These are phyloP conservation scores for Cutaneotrichosporon dermatis DNA, from an alignment of 1,284 basidiomycete genomes.

Conservation along the genomic window DNA sequence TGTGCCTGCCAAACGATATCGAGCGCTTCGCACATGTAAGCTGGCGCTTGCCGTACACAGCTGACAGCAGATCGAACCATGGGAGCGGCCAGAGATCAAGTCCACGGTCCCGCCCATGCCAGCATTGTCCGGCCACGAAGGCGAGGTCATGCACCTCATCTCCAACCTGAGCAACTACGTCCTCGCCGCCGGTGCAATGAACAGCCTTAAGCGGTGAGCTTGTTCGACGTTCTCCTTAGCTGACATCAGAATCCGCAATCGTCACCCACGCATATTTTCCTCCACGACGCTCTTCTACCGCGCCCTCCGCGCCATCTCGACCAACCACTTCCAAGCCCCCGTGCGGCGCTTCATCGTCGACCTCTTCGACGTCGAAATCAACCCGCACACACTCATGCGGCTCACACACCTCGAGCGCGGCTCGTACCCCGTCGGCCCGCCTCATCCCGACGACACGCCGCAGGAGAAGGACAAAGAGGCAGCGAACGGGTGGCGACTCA, in stretches of 20 bases:
- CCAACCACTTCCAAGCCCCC: constrained; percentile 80
- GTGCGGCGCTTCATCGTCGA: constrained; percentile 89
- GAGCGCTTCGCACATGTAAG: constrained; percentile 73
- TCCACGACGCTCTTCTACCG: constrained; percentile 76
- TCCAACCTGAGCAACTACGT: constrained; percentile 95
- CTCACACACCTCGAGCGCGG: constrained; percentile 30
- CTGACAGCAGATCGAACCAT: constrained; percentile 63
- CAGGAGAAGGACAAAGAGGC: too few relatives aligned
- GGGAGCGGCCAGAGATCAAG: constrained; percentile 53
- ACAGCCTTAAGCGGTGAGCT: constrained; percentile 71
- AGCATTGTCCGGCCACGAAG: constrained; percentile 65
- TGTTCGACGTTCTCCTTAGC: background rate
- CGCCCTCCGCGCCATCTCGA: constrained; percentile 76
- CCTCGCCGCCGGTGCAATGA: constrained; percentile 85
- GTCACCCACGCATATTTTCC: constrained; percentile 61
- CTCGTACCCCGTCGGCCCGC: constrained; percentile 6
- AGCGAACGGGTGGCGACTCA: background rate
- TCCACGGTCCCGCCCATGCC: constrained; percentile 55
- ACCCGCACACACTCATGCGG: constrained; percentile 30
- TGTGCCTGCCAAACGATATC: constrained; percentile 81
- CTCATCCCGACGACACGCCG: constrained; percentile 5
- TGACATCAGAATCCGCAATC: constrained; percentile 66
- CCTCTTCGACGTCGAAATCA: constrained; percentile 75
- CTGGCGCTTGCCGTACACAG: constrained; percentile 10
- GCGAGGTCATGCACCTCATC: constrained; percentile 83